These are phyloP conservation scores for Pythium graminicola DNA, from an alignment of 352 stramenopile genomes.

Conservation along the genomic window DNA sequence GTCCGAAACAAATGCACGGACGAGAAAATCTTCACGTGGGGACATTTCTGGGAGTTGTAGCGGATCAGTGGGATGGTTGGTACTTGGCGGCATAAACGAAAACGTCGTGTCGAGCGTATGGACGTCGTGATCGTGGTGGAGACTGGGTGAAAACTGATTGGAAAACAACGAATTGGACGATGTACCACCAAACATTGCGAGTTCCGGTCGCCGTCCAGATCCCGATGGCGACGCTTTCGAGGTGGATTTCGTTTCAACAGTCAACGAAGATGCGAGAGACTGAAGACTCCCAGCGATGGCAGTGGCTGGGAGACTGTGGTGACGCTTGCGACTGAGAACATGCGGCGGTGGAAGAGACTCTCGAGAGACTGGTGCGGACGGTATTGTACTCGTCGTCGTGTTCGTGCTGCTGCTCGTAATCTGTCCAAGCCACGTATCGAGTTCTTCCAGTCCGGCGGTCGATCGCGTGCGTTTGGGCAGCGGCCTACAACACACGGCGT, in stretches of 20 bases:
- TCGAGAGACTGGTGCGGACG: neutral
- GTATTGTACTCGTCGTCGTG: constrained; percentile 8
- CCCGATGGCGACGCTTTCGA: neutral
- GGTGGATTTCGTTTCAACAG: neutral
- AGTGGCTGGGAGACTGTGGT: constrained; percentile 41
- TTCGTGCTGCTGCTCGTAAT: constrained; percentile 4
- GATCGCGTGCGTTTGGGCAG: constrained; percentile 57
- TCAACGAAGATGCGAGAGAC: neutral
- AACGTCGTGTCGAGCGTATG: constrained; percentile 3
- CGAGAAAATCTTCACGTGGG: constrained; percentile 57
- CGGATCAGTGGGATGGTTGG: neutral
- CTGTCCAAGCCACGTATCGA: constrained; percentile 23
- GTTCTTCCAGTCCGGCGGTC: constrained; percentile 48
- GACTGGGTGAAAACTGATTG: constrained; percentile 20
- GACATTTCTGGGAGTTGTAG: constrained; percentile 41
- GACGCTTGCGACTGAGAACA: constrained; percentile 35
- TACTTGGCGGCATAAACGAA: neutral
- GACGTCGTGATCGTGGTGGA: neutral
- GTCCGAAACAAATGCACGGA: constrained; percentile 59
- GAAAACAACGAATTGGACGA: neutral
- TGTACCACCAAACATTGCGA: constrained; percentile 3
- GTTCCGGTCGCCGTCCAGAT: constrained; percentile 5
- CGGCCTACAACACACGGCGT: constrained; percentile 24
- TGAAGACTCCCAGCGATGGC: constrained; percentile 24
- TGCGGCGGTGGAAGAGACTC: neutral